Conservation (phyloP, 108 stramenopile species). For the Nitzschia sp. region DNA sequence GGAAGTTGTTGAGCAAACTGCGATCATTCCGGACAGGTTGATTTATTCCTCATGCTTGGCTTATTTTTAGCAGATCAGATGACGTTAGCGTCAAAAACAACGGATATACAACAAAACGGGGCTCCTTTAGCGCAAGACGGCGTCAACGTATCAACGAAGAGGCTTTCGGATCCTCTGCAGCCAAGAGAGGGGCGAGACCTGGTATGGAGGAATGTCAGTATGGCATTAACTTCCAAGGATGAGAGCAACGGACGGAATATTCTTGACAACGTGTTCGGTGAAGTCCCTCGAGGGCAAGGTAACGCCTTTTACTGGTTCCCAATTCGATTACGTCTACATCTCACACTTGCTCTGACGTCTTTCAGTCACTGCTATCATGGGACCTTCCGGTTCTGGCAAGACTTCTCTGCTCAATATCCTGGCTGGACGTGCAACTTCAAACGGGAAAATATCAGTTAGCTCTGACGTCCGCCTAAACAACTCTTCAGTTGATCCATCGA, state of each 20-base stretch:
- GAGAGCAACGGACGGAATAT: constrained; percentile 10
- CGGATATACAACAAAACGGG: no score
- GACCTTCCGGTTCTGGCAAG: constrained; percentile 44
- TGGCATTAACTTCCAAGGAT: constrained; percentile 31
- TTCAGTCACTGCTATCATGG: constrained; percentile 4
- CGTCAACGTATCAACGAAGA: no score
- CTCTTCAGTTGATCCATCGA: constrained; percentile 42
- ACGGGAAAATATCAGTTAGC: constrained; percentile 21
- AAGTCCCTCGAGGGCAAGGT: constrained; percentile 52
- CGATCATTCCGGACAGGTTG: no score
- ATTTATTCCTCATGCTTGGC: no score
- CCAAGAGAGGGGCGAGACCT: constrained; percentile 43
- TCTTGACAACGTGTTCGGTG: constrained; percentile 53
- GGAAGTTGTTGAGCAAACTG: no score
- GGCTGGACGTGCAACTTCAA: constrained; percentile 45
- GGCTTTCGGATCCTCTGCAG: constrained; percentile 33
- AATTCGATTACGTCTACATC: no score
- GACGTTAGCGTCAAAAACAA: no score
- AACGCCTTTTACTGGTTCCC: constrained; percentile 68
- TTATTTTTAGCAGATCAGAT: no score
- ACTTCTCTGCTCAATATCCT: constrained; percentile 70
- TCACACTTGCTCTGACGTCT: no score
- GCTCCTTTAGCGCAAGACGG: no score
- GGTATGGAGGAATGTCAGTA: constrained; percentile 48
- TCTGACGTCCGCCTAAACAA: constrained; percentile 44